Conservation (phyloP, 1,284 basidiomycete genomes). For the Fomitopsis pinicola region DNA sequence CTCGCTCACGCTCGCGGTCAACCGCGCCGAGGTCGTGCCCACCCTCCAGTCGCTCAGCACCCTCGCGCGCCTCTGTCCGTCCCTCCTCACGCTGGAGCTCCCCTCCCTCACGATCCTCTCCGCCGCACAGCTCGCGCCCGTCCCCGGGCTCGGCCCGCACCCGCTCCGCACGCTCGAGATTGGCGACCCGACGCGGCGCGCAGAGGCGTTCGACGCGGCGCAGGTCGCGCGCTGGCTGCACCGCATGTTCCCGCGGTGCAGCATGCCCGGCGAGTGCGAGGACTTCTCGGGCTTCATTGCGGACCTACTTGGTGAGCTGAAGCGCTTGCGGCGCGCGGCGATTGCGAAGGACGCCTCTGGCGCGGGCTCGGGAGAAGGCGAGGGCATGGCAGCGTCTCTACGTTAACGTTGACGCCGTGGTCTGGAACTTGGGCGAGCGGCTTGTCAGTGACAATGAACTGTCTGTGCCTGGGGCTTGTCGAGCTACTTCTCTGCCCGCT, state of each 20-base stretch:
- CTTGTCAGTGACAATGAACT: too few species aligned
- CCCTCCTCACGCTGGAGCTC: not conserved
- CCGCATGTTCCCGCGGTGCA: not conserved
- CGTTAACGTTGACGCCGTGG: too few species aligned
- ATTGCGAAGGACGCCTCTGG: not conserved
- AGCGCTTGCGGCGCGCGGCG: not conserved
- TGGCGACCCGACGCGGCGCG: not conserved
- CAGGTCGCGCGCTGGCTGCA: not conserved
- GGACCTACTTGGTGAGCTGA: not conserved
- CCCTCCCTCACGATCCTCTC: not conserved
- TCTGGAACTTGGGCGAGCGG: too few species aligned
- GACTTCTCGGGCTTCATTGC: not conserved
- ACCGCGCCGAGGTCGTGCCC: not conserved
- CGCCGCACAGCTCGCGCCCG: not conserved
- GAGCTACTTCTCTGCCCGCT: too few species aligned
- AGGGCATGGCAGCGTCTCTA: too few species aligned
- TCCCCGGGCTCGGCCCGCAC: not conserved
- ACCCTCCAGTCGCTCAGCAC: not conserved
- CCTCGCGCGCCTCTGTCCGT: not conserved
- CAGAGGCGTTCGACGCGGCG: not conserved
- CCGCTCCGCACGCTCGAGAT: not conserved
- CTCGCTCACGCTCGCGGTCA: not conserved
- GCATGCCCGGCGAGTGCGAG: not conserved
- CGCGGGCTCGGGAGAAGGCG: too few species aligned
- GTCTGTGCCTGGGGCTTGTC: too few species aligned